These are phyloP conservation scores for Hericium alpestre DNA, from an alignment of 768 basidiomycete species.

Conservation along the genomic window DNA sequence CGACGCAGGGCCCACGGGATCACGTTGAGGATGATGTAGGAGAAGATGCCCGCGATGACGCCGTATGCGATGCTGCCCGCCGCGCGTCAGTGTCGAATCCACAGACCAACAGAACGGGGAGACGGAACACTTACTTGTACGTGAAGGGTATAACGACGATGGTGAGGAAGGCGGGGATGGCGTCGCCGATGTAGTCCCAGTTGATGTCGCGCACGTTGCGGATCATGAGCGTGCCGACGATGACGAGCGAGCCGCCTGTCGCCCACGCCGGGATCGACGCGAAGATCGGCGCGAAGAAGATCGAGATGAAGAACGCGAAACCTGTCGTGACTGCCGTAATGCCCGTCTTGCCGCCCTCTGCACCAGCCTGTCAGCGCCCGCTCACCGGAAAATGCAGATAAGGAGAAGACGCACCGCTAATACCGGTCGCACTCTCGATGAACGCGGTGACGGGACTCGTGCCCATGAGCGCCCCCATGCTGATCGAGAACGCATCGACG, in stretches of 20 bases:
- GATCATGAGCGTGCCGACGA: slow-evolving; percentile 86
- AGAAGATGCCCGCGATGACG: slow-evolving; percentile 68
- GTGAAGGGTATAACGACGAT: slow-evolving; percentile 70
- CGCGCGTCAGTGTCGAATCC: background rate
- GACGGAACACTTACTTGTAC: slow-evolving; percentile 46
- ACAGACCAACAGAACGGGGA: background rate
- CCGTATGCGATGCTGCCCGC: slow-evolving; percentile 71
- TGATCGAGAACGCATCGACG: slow-evolving; percentile 72
- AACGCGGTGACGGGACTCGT: slow-evolving; percentile 76
- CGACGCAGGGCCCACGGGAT: slow-evolving; percentile 49
- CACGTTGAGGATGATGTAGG: slow-evolving; percentile 67
- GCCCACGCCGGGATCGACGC: slow-evolving; percentile 83
- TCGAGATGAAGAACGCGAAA: slow-evolving; percentile 67
- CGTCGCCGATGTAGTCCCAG: slow-evolving; percentile 81
- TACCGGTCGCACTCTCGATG: slow-evolving; percentile 77
- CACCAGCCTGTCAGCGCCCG: slow-evolving; percentile 2
- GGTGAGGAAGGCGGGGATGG: slow-evolving; percentile 79
- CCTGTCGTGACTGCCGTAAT: slow-evolving; percentile 66
- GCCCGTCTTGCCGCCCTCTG: slow-evolving; percentile 84
- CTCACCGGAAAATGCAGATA: background rate
- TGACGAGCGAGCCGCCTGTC: slow-evolving; percentile 75
- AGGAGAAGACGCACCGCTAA: slow-evolving; percentile 38
- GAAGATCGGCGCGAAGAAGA: slow-evolving; percentile 86
- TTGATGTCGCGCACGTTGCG: slow-evolving; percentile 77
- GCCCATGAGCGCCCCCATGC: slow-evolving; percentile 71